Evolutionary conservation across 768 basidiomycete genomes (phyloP).

Genomic region (Crassisporium funariophilum): DNA sequence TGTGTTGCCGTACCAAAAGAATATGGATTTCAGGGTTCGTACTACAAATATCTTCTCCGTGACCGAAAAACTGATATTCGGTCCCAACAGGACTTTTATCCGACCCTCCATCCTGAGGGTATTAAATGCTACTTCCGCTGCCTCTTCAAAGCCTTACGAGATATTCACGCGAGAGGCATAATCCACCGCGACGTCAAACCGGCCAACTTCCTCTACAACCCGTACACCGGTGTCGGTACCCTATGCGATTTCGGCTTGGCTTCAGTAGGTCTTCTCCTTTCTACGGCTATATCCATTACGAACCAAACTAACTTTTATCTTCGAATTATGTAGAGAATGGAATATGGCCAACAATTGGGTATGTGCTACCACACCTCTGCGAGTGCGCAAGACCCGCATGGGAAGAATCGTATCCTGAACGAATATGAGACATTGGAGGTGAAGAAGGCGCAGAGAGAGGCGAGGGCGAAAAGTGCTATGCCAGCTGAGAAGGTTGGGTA

Average conservation of each 20-base stretch:
- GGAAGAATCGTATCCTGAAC: conserved; percentile 46
- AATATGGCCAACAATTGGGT: conserved; percentile 47
- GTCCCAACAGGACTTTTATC: conserved; percentile 84
- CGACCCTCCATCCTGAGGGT: conserved; percentile 67
- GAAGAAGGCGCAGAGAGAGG: conserved; percentile 61
- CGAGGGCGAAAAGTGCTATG: conserved; percentile 52
- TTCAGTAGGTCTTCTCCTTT: conserved; percentile 58
- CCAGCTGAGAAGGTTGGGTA: conserved; percentile 77
- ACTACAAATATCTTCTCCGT: not conserved
- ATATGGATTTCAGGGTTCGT: conserved; percentile 91
- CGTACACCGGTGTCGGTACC: conserved; percentile 78
- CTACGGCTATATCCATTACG: not conserved
- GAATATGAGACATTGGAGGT: conserved; percentile 51
- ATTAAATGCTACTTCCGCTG: conserved; percentile 89
- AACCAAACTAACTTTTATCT: not conserved
- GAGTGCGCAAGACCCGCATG: conserved; percentile 66
- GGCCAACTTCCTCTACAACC: conserved; percentile 95
- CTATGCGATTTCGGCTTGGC: conserved; percentile 96
- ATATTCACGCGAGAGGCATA: conserved; percentile 83
- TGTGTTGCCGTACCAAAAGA: conserved; percentile 90
- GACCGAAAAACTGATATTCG: no score
- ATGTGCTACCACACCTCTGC: conserved; percentile 81
- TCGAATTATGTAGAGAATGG: conserved; percentile 56
- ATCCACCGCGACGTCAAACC: conserved; percentile 98
- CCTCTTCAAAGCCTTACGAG: conserved; percentile 86